These are phyloP conservation scores for Colletotrichum navitas DNA, from an alignment of 2,329 filamentous ascomycete species.

Conservation along the genomic window DNA sequence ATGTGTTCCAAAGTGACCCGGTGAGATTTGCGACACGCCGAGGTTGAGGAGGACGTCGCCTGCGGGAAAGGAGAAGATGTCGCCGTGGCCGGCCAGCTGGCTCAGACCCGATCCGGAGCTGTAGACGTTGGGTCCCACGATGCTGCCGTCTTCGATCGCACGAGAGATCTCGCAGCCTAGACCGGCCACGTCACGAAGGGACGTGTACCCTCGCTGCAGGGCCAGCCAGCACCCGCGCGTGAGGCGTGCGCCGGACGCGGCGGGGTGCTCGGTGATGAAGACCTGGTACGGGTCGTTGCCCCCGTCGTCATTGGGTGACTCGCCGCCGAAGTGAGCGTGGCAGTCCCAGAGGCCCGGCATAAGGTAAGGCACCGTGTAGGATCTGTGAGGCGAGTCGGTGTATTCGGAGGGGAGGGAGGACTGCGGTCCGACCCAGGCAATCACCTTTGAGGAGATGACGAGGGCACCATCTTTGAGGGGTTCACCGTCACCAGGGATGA, in stretches of 20 bases:
- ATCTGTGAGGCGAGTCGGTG: slow-evolving; percentile 47
- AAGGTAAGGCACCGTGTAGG: slow-evolving; percentile 55
- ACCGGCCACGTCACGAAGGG: slow-evolving; percentile 60
- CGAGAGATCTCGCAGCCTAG: slow-evolving; percentile 39
- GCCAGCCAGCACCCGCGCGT: slow-evolving; percentile 56
- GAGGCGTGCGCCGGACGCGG: slow-evolving; percentile 56
- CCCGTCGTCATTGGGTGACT: slow-evolving; percentile 44
- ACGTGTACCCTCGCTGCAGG: slow-evolving; percentile 63
- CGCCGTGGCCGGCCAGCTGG: slow-evolving; percentile 63
- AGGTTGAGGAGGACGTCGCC: slow-evolving; percentile 52
- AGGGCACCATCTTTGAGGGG: slow-evolving; percentile 56
- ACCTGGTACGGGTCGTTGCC: slow-evolving; percentile 38
- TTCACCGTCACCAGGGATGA: slow-evolving; percentile 61
- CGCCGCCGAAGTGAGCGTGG: slow-evolving; percentile 61
- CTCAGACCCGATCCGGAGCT: slow-evolving; percentile 58
- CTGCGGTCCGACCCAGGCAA: slow-evolving; percentile 56
- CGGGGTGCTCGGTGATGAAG: slow-evolving; percentile 45
- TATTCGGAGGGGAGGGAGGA: slow-evolving; percentile 48
- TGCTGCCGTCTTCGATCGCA: slow-evolving; percentile 49
- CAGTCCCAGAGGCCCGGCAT: slow-evolving; percentile 68
- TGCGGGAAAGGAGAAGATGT: slow-evolving; percentile 55
- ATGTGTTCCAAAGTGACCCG: slow-evolving; percentile 50
- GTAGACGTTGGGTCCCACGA: slow-evolving; percentile 64
- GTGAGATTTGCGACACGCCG: slow-evolving; percentile 49
- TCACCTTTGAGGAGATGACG: slow-evolving; percentile 53